phyloP scores from a whole-genome alignment of 306 rosid species.

The Phaseolus lunatus region DNA sequence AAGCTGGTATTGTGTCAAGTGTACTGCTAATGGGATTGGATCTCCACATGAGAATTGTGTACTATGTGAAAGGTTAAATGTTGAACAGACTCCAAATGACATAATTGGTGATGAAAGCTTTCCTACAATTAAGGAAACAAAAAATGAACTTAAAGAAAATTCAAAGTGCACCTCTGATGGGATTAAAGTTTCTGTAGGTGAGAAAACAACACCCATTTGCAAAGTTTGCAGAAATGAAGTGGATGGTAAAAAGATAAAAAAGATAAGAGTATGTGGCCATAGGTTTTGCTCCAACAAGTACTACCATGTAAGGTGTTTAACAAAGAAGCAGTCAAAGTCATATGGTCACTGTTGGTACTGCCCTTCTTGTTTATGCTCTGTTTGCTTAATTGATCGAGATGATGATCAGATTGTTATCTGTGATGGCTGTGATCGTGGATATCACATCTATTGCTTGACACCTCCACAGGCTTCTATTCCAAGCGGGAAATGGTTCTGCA shows the following conservation, averaged over 20 bases:
- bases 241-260: conserved; percentile 51
- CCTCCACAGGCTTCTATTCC: conserved; percentile 72
- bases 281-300: conserved; percentile 56
- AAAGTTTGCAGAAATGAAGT: conserved; percentile 66
- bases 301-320: conserved; percentile 84
- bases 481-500: conserved; percentile 82
- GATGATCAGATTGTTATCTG: conserved; percentile 78
- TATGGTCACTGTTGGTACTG: conserved; percentile 77
- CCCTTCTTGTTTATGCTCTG: conserved; percentile 90
- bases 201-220: conserved; percentile 46
- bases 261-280: conserved; percentile 63
- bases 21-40: conserved; percentile 64
- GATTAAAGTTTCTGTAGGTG: conserved; percentile 43
- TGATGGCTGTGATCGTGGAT: conserved; percentile 93
- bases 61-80: conserved; percentile 76
- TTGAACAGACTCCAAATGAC: conserved; percentile 44
- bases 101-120: conserved; percentile 54
- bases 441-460: conserved; percentile 82
- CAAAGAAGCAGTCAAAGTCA: conserved; percentile 60
- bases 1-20: conserved; percentile 86
- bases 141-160: conserved; percentile 56
- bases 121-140: conserved; percentile 54
- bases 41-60: conserved; percentile 77
- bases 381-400: conserved; percentile 70
- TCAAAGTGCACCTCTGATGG: conserved; percentile 57